A percentile compares a stretch with the other conserved stretches of the same genome.
These are phyloP conservation scores for Gossypium bickii DNA, from an alignment of 345 rosid species.

Conservation along the genomic window DNA sequence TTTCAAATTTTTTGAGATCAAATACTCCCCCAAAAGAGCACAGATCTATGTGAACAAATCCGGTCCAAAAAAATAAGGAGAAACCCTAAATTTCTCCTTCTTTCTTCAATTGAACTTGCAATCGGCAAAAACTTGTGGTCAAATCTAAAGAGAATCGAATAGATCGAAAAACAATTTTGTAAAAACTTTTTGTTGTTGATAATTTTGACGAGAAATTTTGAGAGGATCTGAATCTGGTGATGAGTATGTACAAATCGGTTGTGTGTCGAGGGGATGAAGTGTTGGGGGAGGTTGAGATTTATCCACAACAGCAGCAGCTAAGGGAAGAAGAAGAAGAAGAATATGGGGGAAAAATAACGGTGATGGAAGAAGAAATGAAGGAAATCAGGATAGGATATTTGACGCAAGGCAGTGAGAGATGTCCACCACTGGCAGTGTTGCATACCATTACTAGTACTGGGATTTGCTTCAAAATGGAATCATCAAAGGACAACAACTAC, in stretches of 20 bases:
- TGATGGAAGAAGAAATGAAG: slow-evolving; percentile 45
- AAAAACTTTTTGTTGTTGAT: slow-evolving; percentile 14
- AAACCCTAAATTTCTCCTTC: slow-evolving; percentile 11
- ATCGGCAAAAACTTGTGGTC: slow-evolving; percentile 29
- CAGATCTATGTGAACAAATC: slow-evolving; percentile 20
- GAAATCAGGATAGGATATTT: slow-evolving; percentile 66
- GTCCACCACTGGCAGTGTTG: slow-evolving; percentile 91
- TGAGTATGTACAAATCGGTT: slow-evolving; percentile 62
- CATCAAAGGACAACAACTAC: slow-evolving; percentile 33
- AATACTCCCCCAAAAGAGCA: not conserved
- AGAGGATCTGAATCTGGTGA: slow-evolving; percentile 19
- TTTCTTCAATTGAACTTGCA: slow-evolving; percentile 13
- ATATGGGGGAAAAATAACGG: slow-evolving; percentile 36
- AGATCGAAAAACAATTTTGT: slow-evolving; percentile 5
- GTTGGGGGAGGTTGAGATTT: slow-evolving; percentile 78
- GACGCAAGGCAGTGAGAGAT: slow-evolving; percentile 83
- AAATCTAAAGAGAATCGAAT: slow-evolving; percentile 26
- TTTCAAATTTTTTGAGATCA: not conserved
- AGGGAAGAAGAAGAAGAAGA: slow-evolving; percentile 28
- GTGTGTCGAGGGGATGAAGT: slow-evolving; percentile 59
- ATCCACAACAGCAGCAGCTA: slow-evolving; percentile 39
- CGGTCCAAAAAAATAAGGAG: slow-evolving; percentile 1
- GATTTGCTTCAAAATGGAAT: slow-evolving; percentile 90
- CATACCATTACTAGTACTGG: slow-evolving; percentile 69
- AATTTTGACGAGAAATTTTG: slow-evolving; percentile 20